Base-by-base conservation (phyloP, 306 rosid species). In the Rosa persica region DNA sequence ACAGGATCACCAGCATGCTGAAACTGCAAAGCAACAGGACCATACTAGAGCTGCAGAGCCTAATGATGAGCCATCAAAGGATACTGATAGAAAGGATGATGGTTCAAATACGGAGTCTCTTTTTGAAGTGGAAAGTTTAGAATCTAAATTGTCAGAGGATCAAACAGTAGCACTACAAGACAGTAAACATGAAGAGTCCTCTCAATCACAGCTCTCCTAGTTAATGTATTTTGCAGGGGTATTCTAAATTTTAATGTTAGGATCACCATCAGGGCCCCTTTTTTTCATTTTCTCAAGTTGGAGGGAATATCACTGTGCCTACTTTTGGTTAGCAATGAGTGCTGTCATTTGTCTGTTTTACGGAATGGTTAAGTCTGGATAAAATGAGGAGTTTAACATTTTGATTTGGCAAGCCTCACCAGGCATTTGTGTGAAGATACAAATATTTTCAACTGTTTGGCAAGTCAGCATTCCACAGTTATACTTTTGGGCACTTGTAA, bases 11-110 rank as follows among this genome's bases (percentile, higher is more conserved):
- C 81, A 82, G 70, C 78, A 83, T 54, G 70, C 46, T 72, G 90
- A 89, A 81, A 80, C 87, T 22, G 40, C 80, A 48, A 75, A 43
- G 81, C 85, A 81, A 69, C 79, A 86, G 81, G 90, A 85, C 76
- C 81, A 79, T 55, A 44, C 55, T 61, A 81, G 80, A 70, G 65
- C 83, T 42, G 43, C 62, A 55, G 87, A 82, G 73, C 85, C 84
- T 36, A 74, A 55, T 65, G 87, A 86, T 17, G 89, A 81, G 73
- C 70, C 82, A 43, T 78, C 72, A 76, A 73, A 76, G 62, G 81
- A 78, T 66, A 69, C 27, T 20, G 80, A 80, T 67, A 23, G 52
- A 62, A 25, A 72, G 44, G 89, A 81, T 71, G 87, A 77, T 81
- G 81, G 58, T 52, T 73, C 90, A 25, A 80, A 80, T 70, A 77